Percentiles rank a stretch among this genome's conserved stretches.
phyloP scores from a whole-genome alignment of 768 basidiomycete species.

The Naematelia encephala region DNA sequence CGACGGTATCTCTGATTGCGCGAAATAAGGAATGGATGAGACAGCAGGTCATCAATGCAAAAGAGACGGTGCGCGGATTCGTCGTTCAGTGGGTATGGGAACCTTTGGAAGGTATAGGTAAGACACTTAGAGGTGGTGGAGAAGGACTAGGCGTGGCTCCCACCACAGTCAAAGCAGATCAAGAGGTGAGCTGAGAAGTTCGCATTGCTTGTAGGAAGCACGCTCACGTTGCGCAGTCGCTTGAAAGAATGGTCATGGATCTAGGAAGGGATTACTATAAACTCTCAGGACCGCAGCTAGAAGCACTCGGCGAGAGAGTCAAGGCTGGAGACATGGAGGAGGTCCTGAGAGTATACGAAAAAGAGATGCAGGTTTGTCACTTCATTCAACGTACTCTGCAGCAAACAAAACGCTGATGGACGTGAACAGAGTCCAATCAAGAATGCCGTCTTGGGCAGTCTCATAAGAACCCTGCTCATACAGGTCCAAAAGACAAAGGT shows the following conservation, averaged over 20 bases:
- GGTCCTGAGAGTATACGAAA: conserved; percentile 81
- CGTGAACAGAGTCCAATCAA: conserved; percentile 63
- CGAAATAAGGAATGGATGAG: conserved; percentile 61
- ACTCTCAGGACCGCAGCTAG: conserved; percentile 64
- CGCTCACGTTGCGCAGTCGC: conserved; percentile 61
- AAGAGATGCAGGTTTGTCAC: conserved; percentile 67
- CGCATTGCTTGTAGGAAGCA: too few relatives aligned
- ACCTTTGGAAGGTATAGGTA: conserved; percentile 74
- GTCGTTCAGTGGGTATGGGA: conserved; percentile 79
- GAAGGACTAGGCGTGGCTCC: conserved; percentile 67
- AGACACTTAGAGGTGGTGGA: conserved; percentile 77
- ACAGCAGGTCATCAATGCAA: conserved; percentile 60
- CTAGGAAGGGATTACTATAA: conserved; percentile 76
- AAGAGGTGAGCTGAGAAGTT: conserved; percentile 66
- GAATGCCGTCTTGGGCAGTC: conserved; percentile 72
- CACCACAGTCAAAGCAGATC: conserved; percentile 78
- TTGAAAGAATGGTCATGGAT: conserved; percentile 87
- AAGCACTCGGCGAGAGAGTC: conserved; percentile 63
- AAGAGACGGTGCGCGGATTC: conserved; percentile 69
- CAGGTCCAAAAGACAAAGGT: conserved; percentile 96
- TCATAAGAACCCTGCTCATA: conserved; percentile 79
- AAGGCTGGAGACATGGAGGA: conserved; percentile 78
- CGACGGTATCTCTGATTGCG: conserved; percentile 58
- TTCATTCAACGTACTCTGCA: too few relatives aligned
- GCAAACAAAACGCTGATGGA: conserved; percentile 2